Conservation (phyloP, 1,284 basidiomycete genomes). For the Meira nashicola region DNA sequence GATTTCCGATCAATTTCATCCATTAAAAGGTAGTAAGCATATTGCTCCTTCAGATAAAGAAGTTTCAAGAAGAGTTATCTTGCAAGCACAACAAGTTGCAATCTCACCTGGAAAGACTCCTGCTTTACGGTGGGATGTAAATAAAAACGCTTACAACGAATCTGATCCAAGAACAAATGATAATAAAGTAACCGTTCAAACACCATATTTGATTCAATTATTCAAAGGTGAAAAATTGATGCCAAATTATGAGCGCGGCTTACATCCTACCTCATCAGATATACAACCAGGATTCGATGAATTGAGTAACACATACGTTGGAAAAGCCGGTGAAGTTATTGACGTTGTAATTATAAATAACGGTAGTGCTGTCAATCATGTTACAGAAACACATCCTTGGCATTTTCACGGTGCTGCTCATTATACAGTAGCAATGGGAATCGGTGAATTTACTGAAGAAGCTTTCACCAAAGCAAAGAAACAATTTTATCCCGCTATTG, state of each 20-base stretch:
- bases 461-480: slow-evolving; percentile 6
- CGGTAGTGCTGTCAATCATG: neutral
- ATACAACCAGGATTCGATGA: slow-evolving; percentile 7
- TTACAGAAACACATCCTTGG: slow-evolving; percentile 31
- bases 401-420: slow-evolving; percentile 35
- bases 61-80: slow-evolving; percentile 27
- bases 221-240: slow-evolving; percentile 14
- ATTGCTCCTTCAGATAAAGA: slow-evolving; percentile 19
- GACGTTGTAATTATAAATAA: slow-evolving; percentile 38
- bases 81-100: slow-evolving; percentile 28
- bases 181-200: neutral
- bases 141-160: slow-evolving; percentile 17
- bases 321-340: slow-evolving; percentile 21
- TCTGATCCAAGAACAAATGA: slow-evolving; percentile 3
- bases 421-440: slow-evolving; percentile 22
- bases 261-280: slow-evolving; percentile 9
- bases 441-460: slow-evolving; percentile 23
- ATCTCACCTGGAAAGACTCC: neutral
- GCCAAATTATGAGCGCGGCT: slow-evolving; percentile 13
- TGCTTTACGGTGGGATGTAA: slow-evolving; percentile 22
- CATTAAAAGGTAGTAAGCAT: slow-evolving; percentile 12
- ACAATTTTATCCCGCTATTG: slow-evolving; percentile 18
- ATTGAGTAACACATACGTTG: slow-evolving; percentile 25
- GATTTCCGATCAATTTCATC: slow-evolving; percentile 17
- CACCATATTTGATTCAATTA: slow-evolving; percentile 27